Evolutionary conservation across 352 stramenopile species (phyloP), one percentile per base, ranked within the genome.

Genomic region (Phytophthora sp.): DNA sequence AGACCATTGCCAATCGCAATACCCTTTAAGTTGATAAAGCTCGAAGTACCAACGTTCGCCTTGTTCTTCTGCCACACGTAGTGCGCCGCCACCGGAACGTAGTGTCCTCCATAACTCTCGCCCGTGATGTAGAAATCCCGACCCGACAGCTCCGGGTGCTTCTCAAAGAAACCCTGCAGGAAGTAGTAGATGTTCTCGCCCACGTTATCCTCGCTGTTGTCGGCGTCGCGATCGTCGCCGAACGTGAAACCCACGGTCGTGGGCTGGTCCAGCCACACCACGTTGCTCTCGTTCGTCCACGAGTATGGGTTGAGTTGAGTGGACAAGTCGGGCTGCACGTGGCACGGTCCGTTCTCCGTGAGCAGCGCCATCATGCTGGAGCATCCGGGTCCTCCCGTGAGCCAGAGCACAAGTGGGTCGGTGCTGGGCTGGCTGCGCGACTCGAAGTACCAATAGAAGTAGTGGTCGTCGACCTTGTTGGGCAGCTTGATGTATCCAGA

Each of bases 371-470:
- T 74, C 61, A 87, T 69, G 37, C 77, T 86, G 35, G 75, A 87
- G 44, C 69, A 87, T n/a, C 75, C 80, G 10, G 77, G 77, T 17
- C 80, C 80, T 23, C 80, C 80, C 21, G 77, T 84, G 49, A 90
- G 68, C 78, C 80, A 90, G 0, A 91, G 56, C 31, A 91, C 69
- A 3, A 91, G 63, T 15, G 82, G 79, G 55, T 87, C 82, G 1
- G 43, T 84, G 3, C 18, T 50, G 12, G 77, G 77, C 11, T 77
- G 55, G 11, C 58, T 67, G n/a, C 77, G 70, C 2, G 82, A 88
- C 66, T 88, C 77, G 46, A 85, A 85, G 68, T 78, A 88, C 82
- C 82, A 91, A 55, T 88, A 89, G 54, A 89, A 89, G 61, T 88
- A 91, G 34, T 88, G 60, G 61, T 89, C 79, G 53, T 87, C 78